Conservation (phyloP, 768 basidiomycete species). For the Rhizopogon sp. region DNA sequence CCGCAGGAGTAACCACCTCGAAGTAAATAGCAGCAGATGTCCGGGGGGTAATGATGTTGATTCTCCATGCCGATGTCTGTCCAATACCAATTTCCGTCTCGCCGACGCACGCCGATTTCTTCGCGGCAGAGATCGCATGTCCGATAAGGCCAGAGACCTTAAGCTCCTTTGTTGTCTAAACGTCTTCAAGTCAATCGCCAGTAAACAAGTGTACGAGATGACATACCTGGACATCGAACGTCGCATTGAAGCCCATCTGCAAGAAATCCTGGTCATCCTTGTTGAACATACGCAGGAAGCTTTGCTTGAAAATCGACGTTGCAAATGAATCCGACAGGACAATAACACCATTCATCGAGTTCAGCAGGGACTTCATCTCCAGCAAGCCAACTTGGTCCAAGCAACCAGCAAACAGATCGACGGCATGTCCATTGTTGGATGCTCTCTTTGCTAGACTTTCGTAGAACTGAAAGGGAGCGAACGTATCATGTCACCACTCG, state of each 20-base stretch:
- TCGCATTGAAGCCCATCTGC: slow-evolving; percentile 98
- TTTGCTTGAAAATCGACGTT: slow-evolving; percentile 98
- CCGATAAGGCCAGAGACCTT: slow-evolving; percentile 98
- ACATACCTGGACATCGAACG: slow-evolving; percentile 91
- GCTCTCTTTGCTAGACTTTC: slow-evolving; percentile 90
- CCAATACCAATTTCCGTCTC: slow-evolving; percentile 99
- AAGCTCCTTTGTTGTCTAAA: slow-evolving; percentile 94
- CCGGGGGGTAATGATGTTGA: slow-evolving; percentile 84
- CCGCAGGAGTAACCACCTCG: slow-evolving; percentile 96
- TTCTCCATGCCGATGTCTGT: slow-evolving; percentile 97
- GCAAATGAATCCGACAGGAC: slow-evolving; percentile 96
- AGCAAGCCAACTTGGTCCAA: slow-evolving; percentile 95
- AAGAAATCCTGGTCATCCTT: slow-evolving; percentile 92
- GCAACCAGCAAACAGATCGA: slow-evolving; percentile 96
- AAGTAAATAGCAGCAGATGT: slow-evolving; percentile 94
- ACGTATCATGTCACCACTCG: not conserved
- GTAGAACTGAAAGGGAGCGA: slow-evolving; percentile 66
- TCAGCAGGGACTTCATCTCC: slow-evolving; percentile 95
- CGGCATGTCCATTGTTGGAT: slow-evolving; percentile 90
- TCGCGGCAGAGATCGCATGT: slow-evolving; percentile 94
- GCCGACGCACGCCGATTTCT: slow-evolving; percentile 94
- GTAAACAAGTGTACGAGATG: not conserved
- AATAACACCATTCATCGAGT: slow-evolving; percentile 95
- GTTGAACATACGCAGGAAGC: slow-evolving; percentile 86
- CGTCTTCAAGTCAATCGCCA: slow-evolving; percentile 1